Base-by-base conservation (phyloP, 2,329 filamentous ascomycete species). In the Phyllosticta citrichinensis region DNA sequence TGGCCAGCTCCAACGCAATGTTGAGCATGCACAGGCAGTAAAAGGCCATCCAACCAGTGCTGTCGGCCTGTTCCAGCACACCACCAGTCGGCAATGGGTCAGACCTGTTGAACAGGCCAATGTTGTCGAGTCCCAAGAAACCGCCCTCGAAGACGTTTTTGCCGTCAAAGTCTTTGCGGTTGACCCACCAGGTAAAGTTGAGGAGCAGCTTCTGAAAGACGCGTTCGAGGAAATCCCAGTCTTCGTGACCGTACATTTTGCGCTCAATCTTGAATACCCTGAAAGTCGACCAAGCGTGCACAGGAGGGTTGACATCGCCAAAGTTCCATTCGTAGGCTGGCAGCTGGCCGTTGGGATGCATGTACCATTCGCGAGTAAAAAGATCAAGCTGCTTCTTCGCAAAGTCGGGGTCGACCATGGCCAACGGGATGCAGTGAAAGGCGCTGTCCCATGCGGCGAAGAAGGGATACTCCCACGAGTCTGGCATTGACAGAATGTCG, bases 171-270 rank as follows among this genome's bases (percentile, higher is more conserved):
- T 97, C 93, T 75, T 97, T 97, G 62, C 93, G 88, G 73, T 97
- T 97, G 20, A 97, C 93, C 93, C 93, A 97, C 94, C 94, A 97
- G 3, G 94, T 97, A 74, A 97, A 97, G 77, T 97, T 97, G 64
- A 97, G 80, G 24, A 97, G 79, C 63, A 97, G 76, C 74, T 97
- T 97, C 71, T 97, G 94, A 79, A 97, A 97, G 4, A 97, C 91
- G 20, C 93, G 85, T 78, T 97, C 93, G 10, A 97, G 81, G 75
- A 97, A 97, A 74, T 97, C 94, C 33, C 97, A 80, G 71, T 97
- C 93, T 70, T 97, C 91, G 35, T 90, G 86, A 51, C 93, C 94
- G 68, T 97, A 97, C 80, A 97, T 85, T 78, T 97, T 97, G 66
- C 94, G 87, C 79, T 97, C 93, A 65, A 97, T 97, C 77, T 97